Percentiles rank a stretch among this genome's conserved stretches.
These are phyloP conservation scores for Sphenostylis stenocarpa DNA, from an alignment of 306 rosid genomes.

Conservation along the genomic window DNA sequence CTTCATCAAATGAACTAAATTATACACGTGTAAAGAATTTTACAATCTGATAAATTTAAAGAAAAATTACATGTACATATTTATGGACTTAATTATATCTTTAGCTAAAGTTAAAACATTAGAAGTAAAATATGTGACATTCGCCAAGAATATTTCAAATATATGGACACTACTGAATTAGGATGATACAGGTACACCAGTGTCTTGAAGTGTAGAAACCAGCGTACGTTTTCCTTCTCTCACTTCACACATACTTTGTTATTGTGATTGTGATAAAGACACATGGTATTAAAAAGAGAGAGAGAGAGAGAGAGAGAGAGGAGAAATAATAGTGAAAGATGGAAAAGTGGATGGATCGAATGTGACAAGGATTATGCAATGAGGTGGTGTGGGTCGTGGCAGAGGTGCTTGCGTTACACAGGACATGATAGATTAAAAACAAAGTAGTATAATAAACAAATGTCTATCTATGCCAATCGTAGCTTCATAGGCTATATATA, in stretches of 20 bases:
- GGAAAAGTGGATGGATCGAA: background rate
- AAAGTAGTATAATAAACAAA: background rate
- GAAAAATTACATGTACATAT: background rate
- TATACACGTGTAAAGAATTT: no score
- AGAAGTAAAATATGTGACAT: background rate
- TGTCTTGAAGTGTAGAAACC: background rate
- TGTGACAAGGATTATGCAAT: conserved; percentile 25
- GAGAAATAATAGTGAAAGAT: conserved; percentile 1
- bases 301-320: conserved; percentile 29
- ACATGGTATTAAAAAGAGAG: conserved; percentile 24
- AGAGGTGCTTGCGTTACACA: conserved; percentile 25
- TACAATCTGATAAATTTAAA: no score
- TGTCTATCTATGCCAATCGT: conserved; percentile 46
- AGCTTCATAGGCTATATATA: conserved; percentile 54
- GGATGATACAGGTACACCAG: background rate
- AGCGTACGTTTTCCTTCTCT: background rate
- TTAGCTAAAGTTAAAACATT: background rate
- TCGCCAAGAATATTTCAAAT: background rate
- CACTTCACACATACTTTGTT: background rate
- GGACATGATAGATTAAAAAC: conserved; percentile 33
- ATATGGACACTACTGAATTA: background rate
- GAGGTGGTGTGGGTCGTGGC: conserved; percentile 15
- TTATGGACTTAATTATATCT: no score
- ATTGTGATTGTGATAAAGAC: background rate
- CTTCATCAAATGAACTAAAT: no score